Evolutionary conservation across 305 asterid species (phyloP), one percentile per base, ranked within the genome.

Genomic region (Rubia balearica): DNA sequence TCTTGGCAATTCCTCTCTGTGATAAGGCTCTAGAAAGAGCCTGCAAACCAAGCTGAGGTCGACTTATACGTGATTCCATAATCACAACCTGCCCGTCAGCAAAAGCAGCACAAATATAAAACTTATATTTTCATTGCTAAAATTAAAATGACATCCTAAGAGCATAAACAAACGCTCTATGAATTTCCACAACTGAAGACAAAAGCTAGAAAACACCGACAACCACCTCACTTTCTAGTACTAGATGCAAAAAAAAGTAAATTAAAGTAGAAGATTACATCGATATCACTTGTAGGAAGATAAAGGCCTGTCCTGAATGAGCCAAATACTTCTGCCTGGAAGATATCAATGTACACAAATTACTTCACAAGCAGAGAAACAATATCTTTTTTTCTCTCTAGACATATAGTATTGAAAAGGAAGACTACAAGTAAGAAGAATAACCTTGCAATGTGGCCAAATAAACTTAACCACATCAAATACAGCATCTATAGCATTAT

Each of bases 301-400:
- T 91, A 94, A 71, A 94, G 92, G 62, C 98, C 97, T 0, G 98
- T 94, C 84, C 78, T 86, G 85, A 94, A 89, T 43, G 98, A 94
- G 59, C 98, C 98, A 74, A 94, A 93, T 77, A 94, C 90, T 82
- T 94, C 97, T 21, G 84, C 87, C 98, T 94, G 92, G 83, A 82
- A 60, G 76, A 67, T 48, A 67, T 48, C 49, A 77, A 74, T 12
- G 51, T 21, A 61, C 48, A 55, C 10, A 14, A 17, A 71, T 71
- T 24, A 53, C 53, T 51, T 43, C 51, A 61, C 73, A 72, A 45
- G 63, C 30, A 46, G 41, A 48, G 14, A 73, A 73, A 17, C 60
- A 42, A 16, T 22, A 12, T 5, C 7, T 12, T 61, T 61, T 17
- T 10, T 7, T 0, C 5, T 36, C 13, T 7, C 9, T 1, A 61